Conservation (phyloP, 2,329 filamentous ascomycete species). For the Phoma sp. region DNA sequence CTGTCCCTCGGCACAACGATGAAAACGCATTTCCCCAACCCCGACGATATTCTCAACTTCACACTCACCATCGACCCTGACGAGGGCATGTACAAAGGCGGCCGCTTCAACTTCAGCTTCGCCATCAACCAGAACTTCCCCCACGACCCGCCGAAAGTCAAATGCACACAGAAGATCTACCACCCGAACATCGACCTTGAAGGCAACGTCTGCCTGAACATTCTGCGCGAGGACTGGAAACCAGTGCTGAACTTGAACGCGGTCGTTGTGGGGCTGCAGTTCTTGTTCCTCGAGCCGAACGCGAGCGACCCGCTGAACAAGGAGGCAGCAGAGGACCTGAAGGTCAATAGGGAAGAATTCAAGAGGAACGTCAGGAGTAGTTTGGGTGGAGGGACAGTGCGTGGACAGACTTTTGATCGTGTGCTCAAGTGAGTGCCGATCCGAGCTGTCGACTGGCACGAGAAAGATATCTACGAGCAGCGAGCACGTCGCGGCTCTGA, state of each 20-base stretch:
- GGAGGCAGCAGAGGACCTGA: slow-evolving; percentile 92
- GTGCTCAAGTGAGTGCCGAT: slow-evolving; percentile 70
- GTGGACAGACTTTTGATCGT: slow-evolving; percentile 76
- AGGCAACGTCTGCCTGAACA: slow-evolving; percentile 97
- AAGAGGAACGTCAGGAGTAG: slow-evolving; percentile 86
- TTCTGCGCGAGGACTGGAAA: slow-evolving; percentile 98
- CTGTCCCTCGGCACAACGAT: slow-evolving; percentile 80
- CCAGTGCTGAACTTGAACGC: slow-evolving; percentile 96
- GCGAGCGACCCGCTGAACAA: slow-evolving; percentile 98
- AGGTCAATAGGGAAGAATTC: slow-evolving; percentile 84
- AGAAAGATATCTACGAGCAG: neutral
- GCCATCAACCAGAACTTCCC: slow-evolving; percentile 94
- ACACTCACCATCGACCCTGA: slow-evolving; percentile 82
- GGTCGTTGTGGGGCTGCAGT: slow-evolving; percentile 94
- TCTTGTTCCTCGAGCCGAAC: slow-evolving; percentile 97
- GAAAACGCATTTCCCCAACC: slow-evolving; percentile 81
- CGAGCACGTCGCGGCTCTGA: neutral
- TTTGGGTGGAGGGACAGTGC: slow-evolving; percentile 82
- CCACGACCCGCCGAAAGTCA: slow-evolving; percentile 96
- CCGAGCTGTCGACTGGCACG: neutral
- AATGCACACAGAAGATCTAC: slow-evolving; percentile 97
- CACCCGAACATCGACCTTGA: slow-evolving; percentile 98
- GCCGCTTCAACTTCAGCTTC: slow-evolving; percentile 88
- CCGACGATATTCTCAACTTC: slow-evolving; percentile 87
- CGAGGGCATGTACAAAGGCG: slow-evolving; percentile 88